Evolutionary conservation across 2,329 filamentous ascomycete genomes (phyloP).

Genomic region (Fonsecaea multimorphosa): DNA sequence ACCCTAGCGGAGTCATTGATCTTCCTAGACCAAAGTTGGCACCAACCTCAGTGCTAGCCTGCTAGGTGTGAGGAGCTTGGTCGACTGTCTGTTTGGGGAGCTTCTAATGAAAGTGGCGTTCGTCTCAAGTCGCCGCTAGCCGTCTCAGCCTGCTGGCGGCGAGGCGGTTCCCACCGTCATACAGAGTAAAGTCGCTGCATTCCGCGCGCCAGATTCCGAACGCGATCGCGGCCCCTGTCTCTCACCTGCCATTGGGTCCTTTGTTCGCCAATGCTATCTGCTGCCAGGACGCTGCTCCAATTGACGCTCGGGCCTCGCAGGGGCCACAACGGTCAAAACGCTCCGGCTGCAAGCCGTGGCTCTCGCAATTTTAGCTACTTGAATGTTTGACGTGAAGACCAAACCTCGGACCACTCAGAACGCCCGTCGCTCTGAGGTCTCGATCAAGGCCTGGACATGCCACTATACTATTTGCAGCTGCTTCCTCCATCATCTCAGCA

Average conservation of each 20-base stretch:
- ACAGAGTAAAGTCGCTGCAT: constrained; percentile 16
- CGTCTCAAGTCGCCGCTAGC: constrained; percentile 26
- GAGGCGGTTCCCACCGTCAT: constrained; percentile 1
- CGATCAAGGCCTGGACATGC: constrained; percentile 16
- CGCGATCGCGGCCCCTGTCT: constrained; percentile 25
- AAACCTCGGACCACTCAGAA: constrained; percentile 21
- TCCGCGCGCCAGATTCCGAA: constrained; percentile 28
- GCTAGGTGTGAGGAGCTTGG: background rate
- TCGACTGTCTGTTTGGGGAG: constrained; percentile 21
- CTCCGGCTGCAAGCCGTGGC: constrained; percentile 31
- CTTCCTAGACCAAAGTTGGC: constrained; percentile 32
- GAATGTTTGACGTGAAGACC: constrained; percentile 37
- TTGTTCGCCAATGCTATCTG: constrained; percentile 20
- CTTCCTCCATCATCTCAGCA: constrained; percentile 3
- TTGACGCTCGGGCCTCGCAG: constrained; percentile 15
- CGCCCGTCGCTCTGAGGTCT: constrained; percentile 4
- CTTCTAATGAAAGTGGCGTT: constrained; percentile 28
- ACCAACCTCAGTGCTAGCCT: constrained; percentile 6
- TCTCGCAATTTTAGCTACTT: constrained; percentile 34
- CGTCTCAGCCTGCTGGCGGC: constrained; percentile 28
- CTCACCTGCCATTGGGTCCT: constrained; percentile 14
- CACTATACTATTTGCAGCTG: background rate
- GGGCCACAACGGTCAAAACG: constrained; percentile 37
- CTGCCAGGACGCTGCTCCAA: constrained; percentile 19
- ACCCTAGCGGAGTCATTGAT: constrained; percentile 28